Base-by-base conservation (phyloP, 1,284 basidiomycete species). In the Heterobasidion irregulare region DNA sequence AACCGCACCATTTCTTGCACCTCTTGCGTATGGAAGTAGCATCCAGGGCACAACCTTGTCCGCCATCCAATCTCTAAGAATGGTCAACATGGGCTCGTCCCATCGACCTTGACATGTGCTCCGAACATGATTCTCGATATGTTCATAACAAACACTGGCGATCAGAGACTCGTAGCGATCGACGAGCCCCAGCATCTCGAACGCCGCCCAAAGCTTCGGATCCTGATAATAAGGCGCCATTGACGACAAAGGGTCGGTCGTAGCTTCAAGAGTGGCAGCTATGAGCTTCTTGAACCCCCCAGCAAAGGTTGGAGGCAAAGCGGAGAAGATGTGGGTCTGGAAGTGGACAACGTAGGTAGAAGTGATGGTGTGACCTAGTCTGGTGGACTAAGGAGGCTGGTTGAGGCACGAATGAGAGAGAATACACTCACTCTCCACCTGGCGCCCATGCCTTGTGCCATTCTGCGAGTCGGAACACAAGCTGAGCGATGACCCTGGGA, bases 141-240 rank as follows among this genome's bases (percentile, higher is more conserved):
- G 83, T 61, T 91, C 86, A 62, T 93, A 92, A 35, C 90, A 89
- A 2, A 94, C 86, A 55, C 83, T 84, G 33, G 88, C 84, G 32
- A 97, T 80, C 53, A 93, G 82, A 2, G 84, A 83, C 61, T 94
- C 91, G 65, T 92, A 95, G 34, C 92, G 82, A 57, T 94, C 89
- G 34, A 93, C 75, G 12, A 96, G 73, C 2, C 89, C 89, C 0
- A 97, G 77, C 1, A 78, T 73, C 53, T 89, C 84, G 49, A 94
- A 84, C 0, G 80, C 75, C 15, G 71, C 72, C 86, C 86, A 91
- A 8, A 72, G 58, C 13, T 53, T 56, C 8, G 55, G 5, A 45
- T 61, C 54, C 35, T 53, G 54, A 6, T 53, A 53, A 2, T 57
- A 55, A 18, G 49, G 18, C 4, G 62, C 66, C 47, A 68, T 69